Base-by-base conservation (phyloP, 2,329 filamentous ascomycete genomes). In the Alternaria dauci region DNA sequence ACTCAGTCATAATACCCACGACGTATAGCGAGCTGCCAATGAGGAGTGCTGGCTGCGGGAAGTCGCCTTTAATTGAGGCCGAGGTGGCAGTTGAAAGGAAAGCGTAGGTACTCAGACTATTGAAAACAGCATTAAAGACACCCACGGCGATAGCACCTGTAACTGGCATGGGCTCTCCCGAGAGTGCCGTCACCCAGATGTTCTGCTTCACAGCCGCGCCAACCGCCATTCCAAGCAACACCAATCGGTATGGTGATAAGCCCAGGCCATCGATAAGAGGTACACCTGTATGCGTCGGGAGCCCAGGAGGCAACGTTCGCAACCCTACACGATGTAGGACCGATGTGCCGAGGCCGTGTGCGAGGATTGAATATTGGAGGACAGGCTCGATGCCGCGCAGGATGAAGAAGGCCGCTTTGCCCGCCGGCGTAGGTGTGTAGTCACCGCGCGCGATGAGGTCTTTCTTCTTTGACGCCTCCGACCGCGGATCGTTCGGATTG, bases 181-280 rank as follows among this genome's bases (percentile, higher is more conserved):
- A 82, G 2, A 86, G 72, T 26, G 66, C 67, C 1, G 79, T 69
- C 14, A 84, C 76, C 84, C 85, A 87, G 74, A 84, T 83, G 67
- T 84, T 82, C 60, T 89, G 87, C 78, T 89, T 89, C 28, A 83
- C 58, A 25, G 81, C 78, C 39, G 80, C 81, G 55, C 83, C 87
- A 42, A 81, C 76, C 23, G 83, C 79, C 84, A 89, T 87, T 54
- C 75, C 77, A 6, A 88, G 73, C 8, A 89, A 75, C 46, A 87
- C 77, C 8, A 83, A 75, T 26, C 83, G 79, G 64, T 85, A 83
- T 0, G 81, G 83, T 18, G 83, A 84, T 0, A 88, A 80, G 11
- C 79, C 80, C 3, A 85, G 72, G 28, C 68, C 67, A 65, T 84
- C 79, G 62, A 85, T 73, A 32, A 68, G 57, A 12, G 75, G 63